These are phyloP conservation scores for Artomyces pyxidatus DNA, from an alignment of 768 basidiomycete genomes.

Conservation along the genomic window DNA sequence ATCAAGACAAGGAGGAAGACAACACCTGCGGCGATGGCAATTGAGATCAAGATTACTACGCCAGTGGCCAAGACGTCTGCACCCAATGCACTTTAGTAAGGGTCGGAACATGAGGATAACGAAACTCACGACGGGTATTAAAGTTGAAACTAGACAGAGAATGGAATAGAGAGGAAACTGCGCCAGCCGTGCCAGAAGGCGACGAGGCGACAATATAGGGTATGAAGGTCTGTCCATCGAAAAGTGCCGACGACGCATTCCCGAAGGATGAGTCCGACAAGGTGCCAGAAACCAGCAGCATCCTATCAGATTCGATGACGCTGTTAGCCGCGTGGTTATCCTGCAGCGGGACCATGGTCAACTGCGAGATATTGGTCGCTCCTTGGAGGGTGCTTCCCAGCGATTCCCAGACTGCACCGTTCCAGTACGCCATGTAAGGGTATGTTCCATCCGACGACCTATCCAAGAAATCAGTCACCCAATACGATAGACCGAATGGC, in stretches of 20 bases:
- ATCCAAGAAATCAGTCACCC: neutral
- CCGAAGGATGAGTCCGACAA: conserved; percentile 64
- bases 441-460: conserved; percentile 51
- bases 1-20: conserved; percentile 81
- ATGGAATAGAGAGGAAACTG: conserved; percentile 73
- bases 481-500: neutral
- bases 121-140: conserved; percentile 51
- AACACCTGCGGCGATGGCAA: conserved; percentile 92
- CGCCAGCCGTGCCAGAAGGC: conserved; percentile 57
- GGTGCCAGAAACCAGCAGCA: conserved; percentile 83
- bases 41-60: conserved; percentile 92
- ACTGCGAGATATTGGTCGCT: conserved; percentile 64
- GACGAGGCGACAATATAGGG: conserved; percentile 75
- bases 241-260: conserved; percentile 78
- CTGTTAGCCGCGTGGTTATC: conserved; percentile 63
- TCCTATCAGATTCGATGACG: conserved; percentile 74
- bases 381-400: conserved; percentile 51
- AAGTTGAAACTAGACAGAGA: conserved; percentile 77
- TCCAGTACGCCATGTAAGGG: conserved; percentile 78
- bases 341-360: conserved; percentile 86
- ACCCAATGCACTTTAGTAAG: conserved; percentile 10
- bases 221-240: conserved; percentile 73
- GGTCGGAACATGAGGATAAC: conserved; percentile 1
- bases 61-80: conserved; percentile 85
- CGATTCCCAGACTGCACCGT: conserved; percentile 68